Evolutionary conservation across 306 rosid species (phyloP), one percentile per base, ranked within the genome.

Genomic region (Notholithocarpus densiflorus): DNA sequence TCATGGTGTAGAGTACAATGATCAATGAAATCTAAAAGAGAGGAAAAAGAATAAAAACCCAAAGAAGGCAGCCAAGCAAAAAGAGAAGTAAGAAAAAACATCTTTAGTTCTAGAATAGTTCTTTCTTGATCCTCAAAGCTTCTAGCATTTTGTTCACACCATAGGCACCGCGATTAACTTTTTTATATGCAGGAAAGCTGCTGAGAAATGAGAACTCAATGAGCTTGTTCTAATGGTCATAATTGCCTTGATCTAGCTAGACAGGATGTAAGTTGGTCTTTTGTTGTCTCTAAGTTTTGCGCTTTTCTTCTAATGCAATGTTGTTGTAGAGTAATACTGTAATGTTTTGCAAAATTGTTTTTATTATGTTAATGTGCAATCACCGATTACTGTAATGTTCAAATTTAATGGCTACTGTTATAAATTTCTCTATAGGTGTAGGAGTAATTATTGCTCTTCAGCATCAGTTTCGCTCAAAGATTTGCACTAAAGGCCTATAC

Each of bases 201-300:
- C 97, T 15, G 97, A 92, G 90, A 92, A 77, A 83, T 95, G 97
- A 74, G 98, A 91, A 78, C 91, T 95, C 71, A 90, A 87, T 10
- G 96, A 95, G 68, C 98, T 92, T 87, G 98, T 95, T 78, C 88
- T 95, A 71, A 81, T 95, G 89, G 94, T 91, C 81, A 97, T 97
- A 92, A 92, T 82, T 97, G 92, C 73, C 97, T 37, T 6, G 10
- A 37, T 37, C 10, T 37, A 6, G 43, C 10, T 37, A 37, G 43
- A 37, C 43, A 6, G 10, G 10, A 37, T 37, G 43, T 37, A 37
- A 37, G 10, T 37, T 37, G 43, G 43, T 37, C 43, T 6, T 37
- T 37, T 37, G 2, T 37, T 37, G 43, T 37, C 10, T 37, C 10
- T 37, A 37, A 37, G 10, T 37, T 37, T 37, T 37, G 43, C 43